phyloP scores from a whole-genome alignment of 163 green algal species.

The Scenedesmus sp. region DNA sequence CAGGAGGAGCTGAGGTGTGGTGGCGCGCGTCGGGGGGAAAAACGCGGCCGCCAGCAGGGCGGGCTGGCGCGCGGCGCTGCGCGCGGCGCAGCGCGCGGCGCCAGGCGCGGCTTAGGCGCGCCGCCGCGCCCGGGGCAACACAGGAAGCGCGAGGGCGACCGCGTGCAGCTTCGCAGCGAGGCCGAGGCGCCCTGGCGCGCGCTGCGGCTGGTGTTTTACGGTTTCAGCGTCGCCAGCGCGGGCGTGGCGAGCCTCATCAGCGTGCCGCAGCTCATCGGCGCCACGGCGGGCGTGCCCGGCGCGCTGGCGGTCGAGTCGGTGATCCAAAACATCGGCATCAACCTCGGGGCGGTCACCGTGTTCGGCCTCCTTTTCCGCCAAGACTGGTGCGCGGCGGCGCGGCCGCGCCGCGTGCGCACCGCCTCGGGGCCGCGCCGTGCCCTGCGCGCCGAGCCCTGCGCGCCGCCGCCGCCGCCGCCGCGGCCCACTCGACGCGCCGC shows the following conservation, averaged over 20 bases:
- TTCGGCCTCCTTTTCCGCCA: constrained; percentile 63
- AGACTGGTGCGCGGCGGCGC: constrained; percentile 58
- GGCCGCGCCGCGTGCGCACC: too few species aligned
- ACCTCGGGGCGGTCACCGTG: constrained; percentile 59
- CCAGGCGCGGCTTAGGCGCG: neutral
- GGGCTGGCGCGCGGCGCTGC: neutral
- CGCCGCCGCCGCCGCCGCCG: too few species aligned
- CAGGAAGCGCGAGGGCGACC: constrained; percentile 31
- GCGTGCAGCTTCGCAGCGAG: constrained; percentile 32
- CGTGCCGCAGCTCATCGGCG: constrained; percentile 64
- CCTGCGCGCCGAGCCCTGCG: too few species aligned
- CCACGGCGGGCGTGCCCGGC: constrained; percentile 54
- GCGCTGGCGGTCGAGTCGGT: constrained; percentile 64
- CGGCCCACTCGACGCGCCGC: neutral
- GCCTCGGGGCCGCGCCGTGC: too few species aligned
- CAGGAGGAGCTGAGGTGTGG: neutral
- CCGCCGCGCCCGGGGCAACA: too few species aligned
- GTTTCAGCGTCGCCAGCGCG: constrained; percentile 60
- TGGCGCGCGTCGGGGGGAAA: neutral
- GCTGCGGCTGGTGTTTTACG: constrained; percentile 79
- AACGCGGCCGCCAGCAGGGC: neutral
- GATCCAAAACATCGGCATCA: constrained; percentile 72
- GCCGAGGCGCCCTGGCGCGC: constrained; percentile 48
- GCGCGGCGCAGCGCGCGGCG: neutral
- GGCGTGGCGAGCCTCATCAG: constrained; percentile 61